phyloP scores from a whole-genome alignment of 257 asterid species.

The Ilex aquifolium region DNA sequence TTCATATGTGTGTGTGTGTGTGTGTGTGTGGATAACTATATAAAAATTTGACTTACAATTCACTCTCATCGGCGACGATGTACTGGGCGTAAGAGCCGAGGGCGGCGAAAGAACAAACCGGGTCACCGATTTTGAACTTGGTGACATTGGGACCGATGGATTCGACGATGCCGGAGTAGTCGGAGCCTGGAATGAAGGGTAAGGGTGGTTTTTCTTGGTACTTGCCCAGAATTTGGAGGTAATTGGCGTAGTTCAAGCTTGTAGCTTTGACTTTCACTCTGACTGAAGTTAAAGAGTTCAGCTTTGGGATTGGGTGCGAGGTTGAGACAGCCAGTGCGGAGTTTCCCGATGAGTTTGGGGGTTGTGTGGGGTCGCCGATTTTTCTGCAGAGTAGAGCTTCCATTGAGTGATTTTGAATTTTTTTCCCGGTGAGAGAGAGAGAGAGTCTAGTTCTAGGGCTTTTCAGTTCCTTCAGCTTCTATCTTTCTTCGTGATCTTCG shows the following conservation, averaged over 20 bases:
- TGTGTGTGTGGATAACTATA: too few relatives aligned
- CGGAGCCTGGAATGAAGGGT: slow-evolving; percentile 91
- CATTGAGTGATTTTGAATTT: slow-evolving; percentile 26
- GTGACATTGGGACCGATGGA: slow-evolving; percentile 65
- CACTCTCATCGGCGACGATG: slow-evolving; percentile 69
- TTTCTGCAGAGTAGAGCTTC: slow-evolving; percentile 81
- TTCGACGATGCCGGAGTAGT: slow-evolving; percentile 81
- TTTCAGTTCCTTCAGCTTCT: too few relatives aligned
- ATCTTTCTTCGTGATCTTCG: too few relatives aligned
- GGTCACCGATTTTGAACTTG: slow-evolving; percentile 70
- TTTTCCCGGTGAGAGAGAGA: too few relatives aligned
- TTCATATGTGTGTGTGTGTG: too few relatives aligned
- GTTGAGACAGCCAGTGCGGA: slow-evolving; percentile 52
- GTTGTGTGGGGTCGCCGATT: slow-evolving; percentile 80
- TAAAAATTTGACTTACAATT: slow-evolving; percentile 36
- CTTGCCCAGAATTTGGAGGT: slow-evolving; percentile 79
- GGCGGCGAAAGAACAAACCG: slow-evolving; percentile 64
- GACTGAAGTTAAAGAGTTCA: slow-evolving; percentile 53
- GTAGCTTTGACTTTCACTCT: slow-evolving; percentile 77
- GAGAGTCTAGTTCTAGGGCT: too few relatives aligned
- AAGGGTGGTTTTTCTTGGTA: slow-evolving; percentile 82
- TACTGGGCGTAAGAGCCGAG: slow-evolving; percentile 85
- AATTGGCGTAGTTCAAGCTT: slow-evolving; percentile 90
- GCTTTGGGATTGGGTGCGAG: slow-evolving; percentile 60
- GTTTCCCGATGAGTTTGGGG: slow-evolving; percentile 31